These are phyloP conservation scores for Clonostachys chloroleuca DNA, from an alignment of 2,329 filamentous ascomycete species.

Conservation along the genomic window DNA sequence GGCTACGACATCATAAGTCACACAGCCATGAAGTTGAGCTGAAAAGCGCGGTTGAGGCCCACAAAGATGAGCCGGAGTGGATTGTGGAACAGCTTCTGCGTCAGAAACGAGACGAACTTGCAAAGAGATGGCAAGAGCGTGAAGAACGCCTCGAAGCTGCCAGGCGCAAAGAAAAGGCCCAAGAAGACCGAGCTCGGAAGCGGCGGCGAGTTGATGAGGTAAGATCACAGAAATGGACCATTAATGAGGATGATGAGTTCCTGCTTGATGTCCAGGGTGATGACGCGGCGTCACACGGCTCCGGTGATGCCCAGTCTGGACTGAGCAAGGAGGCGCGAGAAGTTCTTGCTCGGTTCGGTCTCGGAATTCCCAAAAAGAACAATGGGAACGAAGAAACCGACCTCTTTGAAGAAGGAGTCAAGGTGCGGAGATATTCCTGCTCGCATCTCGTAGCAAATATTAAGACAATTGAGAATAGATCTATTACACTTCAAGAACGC, in stretches of 20 bases:
- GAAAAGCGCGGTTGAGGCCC: slow-evolving; percentile 32
- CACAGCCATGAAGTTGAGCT: slow-evolving; percentile 48
- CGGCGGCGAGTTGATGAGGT: slow-evolving; percentile 29
- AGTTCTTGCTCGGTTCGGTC: slow-evolving; percentile 63
- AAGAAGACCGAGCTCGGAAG: slow-evolving; percentile 45
- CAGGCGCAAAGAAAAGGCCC: slow-evolving; percentile 56
- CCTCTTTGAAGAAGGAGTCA: slow-evolving; percentile 60
- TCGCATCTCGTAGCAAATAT: slow-evolving; percentile 8
- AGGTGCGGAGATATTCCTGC: slow-evolving; percentile 36
- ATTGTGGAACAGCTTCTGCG: slow-evolving; percentile 72
- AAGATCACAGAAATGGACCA: too few species aligned
- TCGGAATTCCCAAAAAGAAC: slow-evolving; percentile 26
- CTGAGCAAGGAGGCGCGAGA: slow-evolving; percentile 73
- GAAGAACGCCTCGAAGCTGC: slow-evolving; percentile 67
- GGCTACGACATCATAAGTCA: slow-evolving; percentile 80
- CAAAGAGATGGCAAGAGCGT: slow-evolving; percentile 64
- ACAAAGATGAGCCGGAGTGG: slow-evolving; percentile 76
- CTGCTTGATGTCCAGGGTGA: slow-evolving; percentile 68
- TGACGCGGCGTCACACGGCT: slow-evolving; percentile 10
- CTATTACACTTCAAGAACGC: slow-evolving; percentile 88
- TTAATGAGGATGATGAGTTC: slow-evolving; percentile 64
- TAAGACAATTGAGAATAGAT: slow-evolving; percentile 46
- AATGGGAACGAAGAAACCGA: slow-evolving; percentile 29
- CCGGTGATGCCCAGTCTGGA: slow-evolving; percentile 39
- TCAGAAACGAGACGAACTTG: slow-evolving; percentile 62